These are phyloP conservation scores for Leucocoprinus leucothites DNA, from an alignment of 768 basidiomycete genomes.

Conservation along the genomic window DNA sequence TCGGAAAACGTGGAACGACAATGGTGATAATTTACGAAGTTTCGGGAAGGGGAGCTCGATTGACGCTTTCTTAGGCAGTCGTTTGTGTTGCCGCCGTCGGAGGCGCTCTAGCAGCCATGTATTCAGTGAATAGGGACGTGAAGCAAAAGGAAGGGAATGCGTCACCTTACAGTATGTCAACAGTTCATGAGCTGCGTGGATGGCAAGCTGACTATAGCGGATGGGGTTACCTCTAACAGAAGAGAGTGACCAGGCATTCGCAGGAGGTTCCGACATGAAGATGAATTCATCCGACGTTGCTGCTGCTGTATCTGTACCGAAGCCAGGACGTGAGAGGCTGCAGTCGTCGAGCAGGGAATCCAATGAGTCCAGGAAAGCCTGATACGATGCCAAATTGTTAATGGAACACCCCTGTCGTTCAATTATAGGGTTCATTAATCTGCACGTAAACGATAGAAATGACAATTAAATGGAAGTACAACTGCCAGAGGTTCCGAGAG, in stretches of 20 bases:
- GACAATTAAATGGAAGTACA: too few species aligned
- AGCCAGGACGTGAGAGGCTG: conserved; percentile 23
- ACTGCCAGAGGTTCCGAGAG: too few species aligned
- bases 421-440: too few species aligned
- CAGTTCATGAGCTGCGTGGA: neutral
- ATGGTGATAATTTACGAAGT: conserved; percentile 7
- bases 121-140: conserved; percentile 26
- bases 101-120: conserved; percentile 30
- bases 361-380: too few species aligned
- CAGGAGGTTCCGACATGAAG: conserved; percentile 26
- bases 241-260: conserved; percentile 19
- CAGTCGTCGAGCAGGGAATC: neutral
- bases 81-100: conserved; percentile 25
- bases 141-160: conserved; percentile 29
- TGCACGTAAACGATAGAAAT: neutral
- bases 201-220: neutral
- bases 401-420: too few species aligned
- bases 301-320: conserved; percentile 34
- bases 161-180: conserved; percentile 29
- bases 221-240: conserved; percentile 5
- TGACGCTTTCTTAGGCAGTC: conserved; percentile 23
- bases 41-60: neutral
- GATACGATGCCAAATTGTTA: too few species aligned
- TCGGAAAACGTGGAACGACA: conserved; percentile 14
- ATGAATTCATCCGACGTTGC: conserved; percentile 38